Conservation (phyloP, 2,329 filamentous ascomycete species). For the Paramyrothecium sp. region DNA sequence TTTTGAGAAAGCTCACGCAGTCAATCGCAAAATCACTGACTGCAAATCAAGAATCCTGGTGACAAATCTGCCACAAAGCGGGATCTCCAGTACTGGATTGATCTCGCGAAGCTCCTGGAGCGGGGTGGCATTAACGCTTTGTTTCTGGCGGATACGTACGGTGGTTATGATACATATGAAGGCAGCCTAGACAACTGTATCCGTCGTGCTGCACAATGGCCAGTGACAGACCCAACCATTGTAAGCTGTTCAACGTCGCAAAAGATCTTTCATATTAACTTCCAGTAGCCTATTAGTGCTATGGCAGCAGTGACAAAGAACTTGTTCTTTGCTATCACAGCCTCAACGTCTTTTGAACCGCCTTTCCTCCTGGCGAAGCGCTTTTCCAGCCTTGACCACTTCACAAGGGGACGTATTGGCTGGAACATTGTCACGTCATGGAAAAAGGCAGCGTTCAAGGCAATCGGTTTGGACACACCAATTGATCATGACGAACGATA, state of each 20-base stretch:
- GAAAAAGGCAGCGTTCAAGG: conserved; percentile 62
- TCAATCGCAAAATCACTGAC: no score
- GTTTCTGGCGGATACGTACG: conserved; percentile 19
- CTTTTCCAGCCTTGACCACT: conserved; percentile 62
- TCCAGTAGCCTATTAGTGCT: background rate
- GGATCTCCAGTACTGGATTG: conserved; percentile 10
- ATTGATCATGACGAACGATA: conserved; percentile 33
- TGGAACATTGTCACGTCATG: conserved; percentile 67
- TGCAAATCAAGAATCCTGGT: background rate
- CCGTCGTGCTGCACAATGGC: background rate
- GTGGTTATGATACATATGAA: conserved; percentile 52
- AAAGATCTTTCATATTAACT: no score
- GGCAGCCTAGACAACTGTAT: background rate
- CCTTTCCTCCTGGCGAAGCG: conserved; percentile 64
- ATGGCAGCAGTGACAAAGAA: conserved; percentile 41
- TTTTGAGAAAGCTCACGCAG: no score
- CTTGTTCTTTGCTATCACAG: conserved; percentile 10
- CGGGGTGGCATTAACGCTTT: conserved; percentile 9
- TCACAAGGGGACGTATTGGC: conserved; percentile 55
- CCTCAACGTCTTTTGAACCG: conserved; percentile 54
- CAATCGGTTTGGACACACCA: conserved; percentile 54
- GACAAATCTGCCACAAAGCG: conserved; percentile 5
- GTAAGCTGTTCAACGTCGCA: no score
- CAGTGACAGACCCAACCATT: no score
- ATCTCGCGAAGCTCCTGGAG: conserved; percentile 10